Evolutionary conservation across 2,329 filamentous ascomycete genomes (phyloP), one percentile per base, ranked within the genome.

Genomic region (Penicillium sp.): DNA sequence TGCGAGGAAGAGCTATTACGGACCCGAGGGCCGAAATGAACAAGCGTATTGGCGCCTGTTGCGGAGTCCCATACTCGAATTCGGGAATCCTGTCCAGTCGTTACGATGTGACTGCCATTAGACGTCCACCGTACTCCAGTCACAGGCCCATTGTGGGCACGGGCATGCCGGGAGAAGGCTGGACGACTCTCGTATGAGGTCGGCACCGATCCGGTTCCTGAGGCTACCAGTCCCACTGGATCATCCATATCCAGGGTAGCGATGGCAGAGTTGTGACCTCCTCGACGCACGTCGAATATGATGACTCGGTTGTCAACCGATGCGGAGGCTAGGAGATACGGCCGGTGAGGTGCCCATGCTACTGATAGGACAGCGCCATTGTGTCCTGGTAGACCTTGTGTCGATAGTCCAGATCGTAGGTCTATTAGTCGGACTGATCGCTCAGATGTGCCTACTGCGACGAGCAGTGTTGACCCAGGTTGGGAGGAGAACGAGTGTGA

Each of bases 401-500:
- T 86, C 45, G 82, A 85, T 16, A 91, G 83, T 2, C 91, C 91
- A 0, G 91, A 92, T 50, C 89, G 88, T 33, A 97, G 80, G 69
- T 97, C 93, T 6, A 97, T 85, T 7, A 97, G 83, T 16, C 91
- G 86, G 14, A 96, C 88, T 26, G 89, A 82, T 7, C 90, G 90
- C 69, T 94, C 87, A 61, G 95, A 91, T 0, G 91, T 95, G 0
- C 89, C 92, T 67, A 91, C 94, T 10, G 93, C 91, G 10, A 97
- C 89, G 4, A 96, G 82, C 0, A 96, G 80, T 82, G 50, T 84
- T 77, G 53, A 90, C 83, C 55, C 92, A 77, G 40, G 87, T 82
- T 75, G 69, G 1, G 75, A 70, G 0, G 91, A 96, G 26, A 90
- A 81, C 0, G 89, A 85, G 71, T 96, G 91, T 1, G 88, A 72